phyloP scores from a whole-genome alignment of 208 protist genomes.

The Novymonas esmeraldas region DNA sequence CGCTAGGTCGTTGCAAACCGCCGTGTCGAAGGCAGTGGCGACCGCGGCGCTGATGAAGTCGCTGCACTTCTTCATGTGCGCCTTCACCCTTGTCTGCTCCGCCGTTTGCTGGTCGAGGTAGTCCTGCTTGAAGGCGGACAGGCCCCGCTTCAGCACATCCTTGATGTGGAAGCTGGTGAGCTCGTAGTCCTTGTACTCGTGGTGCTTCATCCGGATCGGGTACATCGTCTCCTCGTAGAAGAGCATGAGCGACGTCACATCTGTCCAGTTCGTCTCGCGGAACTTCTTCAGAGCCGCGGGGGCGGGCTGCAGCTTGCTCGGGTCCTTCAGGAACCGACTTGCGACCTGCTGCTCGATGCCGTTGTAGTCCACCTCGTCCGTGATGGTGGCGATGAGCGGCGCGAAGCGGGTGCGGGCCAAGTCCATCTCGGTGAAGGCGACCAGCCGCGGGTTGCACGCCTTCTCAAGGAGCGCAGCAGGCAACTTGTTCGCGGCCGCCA shows the following conservation, averaged over 20 bases:
- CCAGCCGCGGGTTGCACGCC: constrained; percentile 48
- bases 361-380: constrained; percentile 56
- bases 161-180: constrained; percentile 87
- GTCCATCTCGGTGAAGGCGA: constrained; percentile 72
- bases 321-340: constrained; percentile 28
- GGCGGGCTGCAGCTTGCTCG: constrained; percentile 39
- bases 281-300: constrained; percentile 72
- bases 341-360: constrained; percentile 64
- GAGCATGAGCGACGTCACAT: constrained; percentile 48
- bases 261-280: constrained; percentile 63
- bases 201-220: constrained; percentile 58
- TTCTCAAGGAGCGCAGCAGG: constrained; percentile 54
- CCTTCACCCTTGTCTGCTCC: constrained; percentile 64
- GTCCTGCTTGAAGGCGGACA: constrained; percentile 89
- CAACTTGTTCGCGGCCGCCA: constrained; percentile 57
- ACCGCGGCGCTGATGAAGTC: constrained; percentile 58
- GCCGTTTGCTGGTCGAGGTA: constrained; percentile 82
- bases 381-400: constrained; percentile 61
- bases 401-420: constrained; percentile 66
- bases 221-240: constrained; percentile 90
- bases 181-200: constrained; percentile 63
- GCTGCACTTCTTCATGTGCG: constrained; percentile 71
- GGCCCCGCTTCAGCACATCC: constrained; percentile 88
- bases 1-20: constrained; percentile 84
- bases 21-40: constrained; percentile 66